phyloP scores from a whole-genome alignment of 1,284 basidiomycete species.

The Athelia psychrophila region DNA sequence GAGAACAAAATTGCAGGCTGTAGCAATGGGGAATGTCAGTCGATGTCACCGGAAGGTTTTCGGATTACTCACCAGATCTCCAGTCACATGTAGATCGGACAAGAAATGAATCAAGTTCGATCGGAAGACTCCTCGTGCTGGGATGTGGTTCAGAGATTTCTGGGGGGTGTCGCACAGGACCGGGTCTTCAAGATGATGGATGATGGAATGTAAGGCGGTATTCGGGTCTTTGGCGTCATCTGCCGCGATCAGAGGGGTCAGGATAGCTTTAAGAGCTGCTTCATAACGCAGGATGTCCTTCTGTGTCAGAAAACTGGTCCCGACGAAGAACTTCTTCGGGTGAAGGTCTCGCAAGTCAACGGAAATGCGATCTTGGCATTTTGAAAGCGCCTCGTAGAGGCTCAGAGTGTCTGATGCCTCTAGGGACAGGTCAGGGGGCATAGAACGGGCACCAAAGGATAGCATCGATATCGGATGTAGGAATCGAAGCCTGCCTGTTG shows the following conservation, averaged over 20 bases:
- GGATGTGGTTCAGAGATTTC: conserved; percentile 27
- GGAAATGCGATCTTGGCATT: conserved; percentile 14
- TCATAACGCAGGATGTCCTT: conserved; percentile 62
- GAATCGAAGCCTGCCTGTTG: conserved; percentile 41
- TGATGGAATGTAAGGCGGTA: conserved; percentile 37
- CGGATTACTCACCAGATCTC: conserved; percentile 44
- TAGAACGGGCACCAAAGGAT: conserved; percentile 41
- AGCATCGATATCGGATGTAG: conserved; percentile 61
- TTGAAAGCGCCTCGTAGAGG: conserved; percentile 43
- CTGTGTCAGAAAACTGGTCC: conserved; percentile 42
- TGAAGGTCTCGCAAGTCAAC: conserved; percentile 34
- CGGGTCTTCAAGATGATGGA: conserved; percentile 39
- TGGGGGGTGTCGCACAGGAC: conserved; percentile 19
- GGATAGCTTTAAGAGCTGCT: conserved; percentile 40
- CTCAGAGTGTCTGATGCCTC: conserved; percentile 55
- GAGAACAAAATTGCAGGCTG: conserved; percentile 68
- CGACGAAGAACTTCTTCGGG: conserved; percentile 45
- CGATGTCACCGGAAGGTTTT: not conserved
- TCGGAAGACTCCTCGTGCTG: conserved; percentile 26
- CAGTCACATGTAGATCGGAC: conserved; percentile 48
- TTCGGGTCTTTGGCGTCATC: conserved; percentile 31
- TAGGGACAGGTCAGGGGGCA: conserved; percentile 61
- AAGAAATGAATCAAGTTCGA: conserved; percentile 48
- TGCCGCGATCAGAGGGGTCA: conserved; percentile 36
- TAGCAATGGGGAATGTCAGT: conserved; percentile 5